phyloP scores from a whole-genome alignment of 164 flowering plant genomes.

The Magnolia kwangsiensis region DNA sequence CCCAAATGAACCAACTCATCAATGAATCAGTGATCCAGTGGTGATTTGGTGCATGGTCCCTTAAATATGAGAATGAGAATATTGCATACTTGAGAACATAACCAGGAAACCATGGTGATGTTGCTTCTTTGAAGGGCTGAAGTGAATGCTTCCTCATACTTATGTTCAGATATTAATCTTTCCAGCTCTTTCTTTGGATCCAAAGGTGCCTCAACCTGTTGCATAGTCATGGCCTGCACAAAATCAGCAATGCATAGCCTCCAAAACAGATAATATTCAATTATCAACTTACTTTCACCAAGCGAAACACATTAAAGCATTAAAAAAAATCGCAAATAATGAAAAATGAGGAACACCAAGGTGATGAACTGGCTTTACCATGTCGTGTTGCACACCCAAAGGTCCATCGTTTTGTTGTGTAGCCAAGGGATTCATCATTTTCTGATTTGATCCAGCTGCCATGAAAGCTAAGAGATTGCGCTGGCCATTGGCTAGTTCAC shows the following conservation, averaged over 20 bases:
- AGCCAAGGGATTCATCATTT: slow-evolving; percentile 45
- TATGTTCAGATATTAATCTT: slow-evolving; percentile 69
- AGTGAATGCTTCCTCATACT: slow-evolving; percentile 90
- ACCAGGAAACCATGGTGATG: slow-evolving; percentile 81
- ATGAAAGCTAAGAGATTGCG: slow-evolving; percentile 73
- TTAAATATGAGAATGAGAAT: not conserved
- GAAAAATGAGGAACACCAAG: not conserved
- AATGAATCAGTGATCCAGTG: too few species aligned
- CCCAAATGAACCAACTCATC: too few species aligned
- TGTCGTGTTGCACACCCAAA: slow-evolving; percentile 56
- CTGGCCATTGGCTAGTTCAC: slow-evolving; percentile 80
- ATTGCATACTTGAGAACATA: slow-evolving; percentile 79
- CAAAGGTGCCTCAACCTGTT: slow-evolving; percentile 65
- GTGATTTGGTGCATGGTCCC: too few species aligned
- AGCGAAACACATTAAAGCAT: not conserved
- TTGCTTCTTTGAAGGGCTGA: slow-evolving; percentile 89
- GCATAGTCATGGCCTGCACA: slow-evolving; percentile 4
- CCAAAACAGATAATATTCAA: not conserved
- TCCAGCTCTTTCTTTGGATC: slow-evolving; percentile 89
- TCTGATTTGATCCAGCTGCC: slow-evolving; percentile 64
- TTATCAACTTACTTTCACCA: not conserved
- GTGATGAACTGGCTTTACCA: slow-evolving; percentile 34
- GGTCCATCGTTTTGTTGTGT: slow-evolving; percentile 73
- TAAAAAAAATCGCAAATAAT: not conserved
- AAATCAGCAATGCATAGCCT: not conserved